phyloP scores from a whole-genome alignment of 2,329 filamentous ascomycete species.

The Aspergillus glaucus region DNA sequence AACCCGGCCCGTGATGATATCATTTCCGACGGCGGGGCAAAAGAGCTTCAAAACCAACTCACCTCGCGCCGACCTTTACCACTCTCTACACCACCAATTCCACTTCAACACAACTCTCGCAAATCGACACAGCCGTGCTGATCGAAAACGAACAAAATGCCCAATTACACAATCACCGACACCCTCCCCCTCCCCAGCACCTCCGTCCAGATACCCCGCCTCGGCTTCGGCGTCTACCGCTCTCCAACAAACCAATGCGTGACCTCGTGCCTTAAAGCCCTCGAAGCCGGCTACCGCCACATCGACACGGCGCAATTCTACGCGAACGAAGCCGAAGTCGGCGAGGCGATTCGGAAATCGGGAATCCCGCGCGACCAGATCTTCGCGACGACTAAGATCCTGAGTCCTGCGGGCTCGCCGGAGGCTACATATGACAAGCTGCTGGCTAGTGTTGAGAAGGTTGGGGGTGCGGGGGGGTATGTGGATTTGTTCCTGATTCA shows the following conservation, averaged over 20 bases:
- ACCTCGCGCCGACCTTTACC: background rate
- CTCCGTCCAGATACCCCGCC: conserved; percentile 52
- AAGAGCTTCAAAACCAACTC: background rate
- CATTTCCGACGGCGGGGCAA: conserved; percentile 12
- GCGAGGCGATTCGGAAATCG: conserved; percentile 55
- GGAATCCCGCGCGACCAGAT: conserved; percentile 49
- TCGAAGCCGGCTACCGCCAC: conserved; percentile 48
- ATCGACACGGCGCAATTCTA: conserved; percentile 62
- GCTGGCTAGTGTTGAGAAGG: conserved; percentile 57
- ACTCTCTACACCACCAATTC: conserved; percentile 4
- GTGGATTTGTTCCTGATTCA: conserved; percentile 69
- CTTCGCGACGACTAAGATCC: conserved; percentile 67
- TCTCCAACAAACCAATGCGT: conserved; percentile 51
- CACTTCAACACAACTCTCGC: too few relatives aligned
- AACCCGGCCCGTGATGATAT: conserved; percentile 10
- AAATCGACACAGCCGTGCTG: too few relatives aligned
- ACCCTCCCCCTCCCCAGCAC: conserved; percentile 47
- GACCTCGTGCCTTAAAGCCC: conserved; percentile 52
- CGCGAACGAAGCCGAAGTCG: conserved; percentile 62
- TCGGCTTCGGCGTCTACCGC: conserved; percentile 68
- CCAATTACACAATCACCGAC: conserved; percentile 42
- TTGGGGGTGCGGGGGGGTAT: conserved; percentile 55
- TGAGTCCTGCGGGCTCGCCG: conserved; percentile 46
- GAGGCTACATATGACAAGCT: conserved; percentile 56
- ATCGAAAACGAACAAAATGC: conserved; percentile 13